Evolutionary conservation across 2,329 filamentous ascomycete genomes (phyloP).

Genomic region (Fusarium sp.): DNA sequence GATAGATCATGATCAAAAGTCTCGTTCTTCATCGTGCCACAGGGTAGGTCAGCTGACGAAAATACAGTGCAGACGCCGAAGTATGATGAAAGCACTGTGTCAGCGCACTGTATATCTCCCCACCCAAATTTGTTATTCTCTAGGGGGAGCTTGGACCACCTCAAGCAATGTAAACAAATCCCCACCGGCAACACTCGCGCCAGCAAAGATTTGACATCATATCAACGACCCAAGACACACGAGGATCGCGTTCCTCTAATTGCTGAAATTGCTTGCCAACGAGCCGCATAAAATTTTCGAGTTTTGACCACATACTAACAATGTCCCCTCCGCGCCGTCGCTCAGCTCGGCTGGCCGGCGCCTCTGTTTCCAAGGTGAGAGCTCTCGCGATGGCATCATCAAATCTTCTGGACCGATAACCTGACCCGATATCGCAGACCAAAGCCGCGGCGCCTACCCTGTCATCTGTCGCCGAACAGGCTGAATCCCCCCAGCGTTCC

Average conservation of each 20-base stretch:
- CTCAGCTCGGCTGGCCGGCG: constrained; percentile 55
- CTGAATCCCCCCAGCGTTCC: constrained; percentile 50
- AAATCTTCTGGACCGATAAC: constrained; percentile 6
- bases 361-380: constrained; percentile 50
- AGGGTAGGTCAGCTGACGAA: constrained; percentile 14
- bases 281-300: constrained; percentile 22
- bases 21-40: background rate
- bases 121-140: constrained; percentile 27
- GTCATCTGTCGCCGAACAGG: constrained; percentile 56
- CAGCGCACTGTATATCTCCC: constrained; percentile 21
- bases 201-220: constrained; percentile 45
- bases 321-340: constrained; percentile 58
- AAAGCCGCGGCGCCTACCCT: constrained; percentile 49
- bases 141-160: constrained; percentile 41
- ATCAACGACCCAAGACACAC: constrained; percentile 39
- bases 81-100: fast-evolving
- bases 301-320: constrained; percentile 29
- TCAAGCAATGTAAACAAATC: constrained; percentile 44
- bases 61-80: background rate
- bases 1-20: background rate
- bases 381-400: constrained; percentile 23
- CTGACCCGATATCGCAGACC: constrained; percentile 36
- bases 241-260: constrained; percentile 39
- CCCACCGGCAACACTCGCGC: constrained; percentile 40
- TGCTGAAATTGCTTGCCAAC: constrained; percentile 34